Conservation (phyloP, 176 grass and related monocot species). For the Saccharum officinarum region DNA sequence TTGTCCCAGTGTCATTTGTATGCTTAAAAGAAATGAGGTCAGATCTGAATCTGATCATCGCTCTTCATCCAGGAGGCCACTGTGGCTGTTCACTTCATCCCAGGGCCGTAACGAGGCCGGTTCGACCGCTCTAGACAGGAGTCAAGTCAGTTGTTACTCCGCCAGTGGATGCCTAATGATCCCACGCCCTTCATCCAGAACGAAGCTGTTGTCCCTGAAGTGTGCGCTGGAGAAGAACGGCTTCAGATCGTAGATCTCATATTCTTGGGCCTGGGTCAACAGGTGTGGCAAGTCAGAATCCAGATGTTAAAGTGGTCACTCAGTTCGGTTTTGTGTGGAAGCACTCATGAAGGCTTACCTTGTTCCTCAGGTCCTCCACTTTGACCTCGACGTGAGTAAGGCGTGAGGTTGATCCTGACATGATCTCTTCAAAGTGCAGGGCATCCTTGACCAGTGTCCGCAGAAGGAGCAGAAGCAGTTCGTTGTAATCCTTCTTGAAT, state of each 20-base stretch:
- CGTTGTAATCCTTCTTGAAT: slow-evolving; percentile 96
- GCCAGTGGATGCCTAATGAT: slow-evolving; percentile 76
- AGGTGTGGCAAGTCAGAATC: neutral
- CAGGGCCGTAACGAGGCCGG: neutral
- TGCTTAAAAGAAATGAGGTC: neutral
- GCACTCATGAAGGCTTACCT: slow-evolving; percentile 45
- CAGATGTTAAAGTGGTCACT: neutral
- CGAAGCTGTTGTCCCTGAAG: slow-evolving; percentile 82
- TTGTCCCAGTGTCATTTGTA: neutral
- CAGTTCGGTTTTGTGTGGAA: neutral
- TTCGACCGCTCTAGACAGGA: neutral
- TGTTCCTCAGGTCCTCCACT: slow-evolving; percentile 78
- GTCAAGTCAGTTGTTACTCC: neutral
- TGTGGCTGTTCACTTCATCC: slow-evolving; percentile 1
- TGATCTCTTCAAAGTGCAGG: slow-evolving; percentile 79
- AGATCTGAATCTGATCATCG: neutral
- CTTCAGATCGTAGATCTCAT: slow-evolving; percentile 87
- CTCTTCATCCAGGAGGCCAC: neutral
- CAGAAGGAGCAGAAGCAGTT: slow-evolving; percentile 87
- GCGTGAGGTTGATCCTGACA: slow-evolving; percentile 56
- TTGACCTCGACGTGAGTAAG: slow-evolving; percentile 71
- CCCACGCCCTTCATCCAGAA: slow-evolving; percentile 71
- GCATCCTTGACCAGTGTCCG: slow-evolving; percentile 82
- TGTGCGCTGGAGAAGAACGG: slow-evolving; percentile 81
- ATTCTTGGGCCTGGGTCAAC: slow-evolving; percentile 76